phyloP scores from a whole-genome alignment of 495 filamentous ascomycete species.

The Mytilinidion resinicola region DNA sequence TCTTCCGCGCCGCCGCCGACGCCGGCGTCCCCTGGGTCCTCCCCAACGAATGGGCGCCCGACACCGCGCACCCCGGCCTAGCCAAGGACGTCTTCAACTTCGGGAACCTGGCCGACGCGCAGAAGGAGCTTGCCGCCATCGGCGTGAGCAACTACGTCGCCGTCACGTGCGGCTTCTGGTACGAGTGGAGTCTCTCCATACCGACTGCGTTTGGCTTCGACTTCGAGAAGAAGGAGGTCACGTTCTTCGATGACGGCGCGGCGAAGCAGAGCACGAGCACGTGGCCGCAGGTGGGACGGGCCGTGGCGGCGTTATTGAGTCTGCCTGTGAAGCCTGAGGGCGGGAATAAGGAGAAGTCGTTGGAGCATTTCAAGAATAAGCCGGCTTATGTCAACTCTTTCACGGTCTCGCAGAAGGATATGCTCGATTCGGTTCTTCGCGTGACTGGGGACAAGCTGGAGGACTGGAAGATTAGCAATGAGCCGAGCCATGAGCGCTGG shows the following conservation, averaged over 20 bases:
- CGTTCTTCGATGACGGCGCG: conserved; percentile 24
- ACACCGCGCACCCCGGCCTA: conserved; percentile 36
- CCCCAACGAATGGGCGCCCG: conserved; percentile 52
- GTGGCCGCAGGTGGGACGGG: conserved; percentile 39
- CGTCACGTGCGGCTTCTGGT: conserved; percentile 45
- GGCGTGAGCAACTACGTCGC: conserved; percentile 47
- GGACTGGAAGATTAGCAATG: conserved; percentile 52
- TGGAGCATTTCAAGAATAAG: conserved; percentile 35
- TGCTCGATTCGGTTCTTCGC: conserved; percentile 44
- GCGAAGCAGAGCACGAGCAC: conserved; percentile 35
- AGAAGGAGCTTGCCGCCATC: conserved; percentile 38
- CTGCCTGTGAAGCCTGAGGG: conserved; percentile 42
- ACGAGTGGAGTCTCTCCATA: conserved; percentile 32
- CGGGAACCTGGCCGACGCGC: conserved; percentile 7
- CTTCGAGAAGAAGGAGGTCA: conserved; percentile 10
- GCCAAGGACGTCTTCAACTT: conserved; percentile 34
- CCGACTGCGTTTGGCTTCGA: conserved; percentile 24
- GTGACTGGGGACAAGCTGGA: conserved; percentile 46
- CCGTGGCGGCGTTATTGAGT: conserved; percentile 37
- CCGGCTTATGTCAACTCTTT: conserved; percentile 41
- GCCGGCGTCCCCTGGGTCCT: conserved; percentile 57
- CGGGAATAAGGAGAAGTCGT: conserved; percentile 32
- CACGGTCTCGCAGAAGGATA: conserved; percentile 41
- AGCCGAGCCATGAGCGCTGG: conserved; percentile 41
- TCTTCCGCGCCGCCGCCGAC: conserved; percentile 54